Evolutionary conservation across 75 land plant species (phyloP).

Genomic region (Sequoiadendron giganteum): DNA sequence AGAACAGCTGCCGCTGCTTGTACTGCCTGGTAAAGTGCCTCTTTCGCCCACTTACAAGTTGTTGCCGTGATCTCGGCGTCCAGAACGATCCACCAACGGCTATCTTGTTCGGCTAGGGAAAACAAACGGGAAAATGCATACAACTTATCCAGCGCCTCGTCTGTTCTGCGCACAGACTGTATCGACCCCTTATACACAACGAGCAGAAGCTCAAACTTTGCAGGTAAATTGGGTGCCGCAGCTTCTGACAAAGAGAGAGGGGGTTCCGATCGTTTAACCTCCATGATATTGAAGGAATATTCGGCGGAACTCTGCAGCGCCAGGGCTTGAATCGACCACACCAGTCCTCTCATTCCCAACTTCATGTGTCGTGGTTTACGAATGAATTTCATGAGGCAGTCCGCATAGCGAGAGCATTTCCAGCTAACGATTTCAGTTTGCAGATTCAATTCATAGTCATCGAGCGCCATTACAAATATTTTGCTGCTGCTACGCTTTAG

Average conservation of each 20-base stretch:
- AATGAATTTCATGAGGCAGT: not conserved
- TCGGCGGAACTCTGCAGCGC: not conserved
- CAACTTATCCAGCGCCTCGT: not conserved
- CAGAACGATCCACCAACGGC: not conserved
- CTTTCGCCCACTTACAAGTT: not conserved
- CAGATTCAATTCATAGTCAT: not conserved
- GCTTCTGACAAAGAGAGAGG: not conserved
- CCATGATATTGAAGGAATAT: not conserved
- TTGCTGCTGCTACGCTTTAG: too few species aligned
- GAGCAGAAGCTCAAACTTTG: not conserved
- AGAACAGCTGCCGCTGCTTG: not conserved
- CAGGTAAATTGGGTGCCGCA: not conserved
- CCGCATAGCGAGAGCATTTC: not conserved
- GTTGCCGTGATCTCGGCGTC: not conserved
- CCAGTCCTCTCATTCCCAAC: not conserved
- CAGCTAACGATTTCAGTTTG: not conserved
- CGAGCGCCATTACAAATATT: not conserved
- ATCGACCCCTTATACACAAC: not conserved
- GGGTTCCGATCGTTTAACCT: not conserved
- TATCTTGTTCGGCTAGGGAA: not conserved
- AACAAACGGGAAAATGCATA: not conserved
- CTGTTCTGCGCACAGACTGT: not conserved
- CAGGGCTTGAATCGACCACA: not conserved
- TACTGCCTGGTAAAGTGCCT: not conserved
- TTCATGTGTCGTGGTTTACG: not conserved